phyloP scores from a whole-genome alignment of 306 rosid genomes.

The Nissolia schottii region DNA sequence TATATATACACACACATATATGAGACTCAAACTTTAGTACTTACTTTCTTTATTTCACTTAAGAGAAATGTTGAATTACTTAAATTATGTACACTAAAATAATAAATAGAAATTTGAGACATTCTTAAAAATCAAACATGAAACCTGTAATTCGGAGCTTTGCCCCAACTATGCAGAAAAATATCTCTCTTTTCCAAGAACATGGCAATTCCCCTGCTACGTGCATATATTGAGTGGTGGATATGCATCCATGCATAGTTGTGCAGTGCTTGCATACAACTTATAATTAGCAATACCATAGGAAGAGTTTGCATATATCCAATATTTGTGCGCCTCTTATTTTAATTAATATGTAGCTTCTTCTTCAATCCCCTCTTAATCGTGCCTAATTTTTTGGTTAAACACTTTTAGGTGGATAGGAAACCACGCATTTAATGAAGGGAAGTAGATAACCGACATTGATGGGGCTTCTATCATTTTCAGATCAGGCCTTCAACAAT shows the following conservation, averaged over 20 bases:
- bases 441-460: constrained; percentile 32
- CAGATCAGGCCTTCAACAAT: constrained; percentile 27
- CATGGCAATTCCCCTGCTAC: constrained; percentile 7
- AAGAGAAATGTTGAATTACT: no score
- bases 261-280: no score
- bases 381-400: background rate
- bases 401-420: background rate
- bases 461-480: constrained; percentile 38
- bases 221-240: constrained; percentile 3
- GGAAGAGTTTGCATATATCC: background rate
- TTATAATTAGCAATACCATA: background rate
- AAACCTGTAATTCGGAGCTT: constrained; percentile 15
- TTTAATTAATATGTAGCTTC: background rate
- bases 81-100: background rate
- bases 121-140: background rate
- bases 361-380: background rate
- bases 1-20: no score
- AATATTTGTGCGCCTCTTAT: background rate
- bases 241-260: background rate
- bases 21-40: no score
- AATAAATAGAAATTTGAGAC: background rate
- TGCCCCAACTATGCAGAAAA: background rate
- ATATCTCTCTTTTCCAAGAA: constrained; percentile 1
- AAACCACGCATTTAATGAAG: constrained; percentile 24
- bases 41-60: no score